Evolutionary conservation across 108 stramenopile species (phyloP).

Genomic region (Bacterosira constricta): DNA sequence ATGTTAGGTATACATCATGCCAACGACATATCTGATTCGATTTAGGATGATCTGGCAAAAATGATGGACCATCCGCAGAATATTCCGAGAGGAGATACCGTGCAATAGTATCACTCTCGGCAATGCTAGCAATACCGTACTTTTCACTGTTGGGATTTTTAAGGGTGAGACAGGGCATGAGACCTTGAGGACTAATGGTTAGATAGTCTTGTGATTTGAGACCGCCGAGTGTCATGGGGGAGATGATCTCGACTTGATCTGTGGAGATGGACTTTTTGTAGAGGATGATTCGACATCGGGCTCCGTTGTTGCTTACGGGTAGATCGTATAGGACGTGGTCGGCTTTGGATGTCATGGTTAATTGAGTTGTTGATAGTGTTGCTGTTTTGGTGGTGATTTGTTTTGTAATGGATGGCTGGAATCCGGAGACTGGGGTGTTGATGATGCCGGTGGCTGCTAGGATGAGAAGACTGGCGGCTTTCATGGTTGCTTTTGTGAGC

Average conservation of each 20-base stretch:
- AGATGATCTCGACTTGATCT: constrained; percentile 65
- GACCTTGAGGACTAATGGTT: constrained; percentile 84
- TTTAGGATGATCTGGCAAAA: constrained; percentile 78
- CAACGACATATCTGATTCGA: constrained; percentile 87
- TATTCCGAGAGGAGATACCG: constrained; percentile 81
- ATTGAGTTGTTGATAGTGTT: background rate
- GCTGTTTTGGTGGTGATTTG: background rate
- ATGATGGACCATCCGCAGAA: constrained; percentile 71
- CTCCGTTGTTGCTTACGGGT: constrained; percentile 95
- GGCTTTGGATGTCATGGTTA: constrained; percentile 16
- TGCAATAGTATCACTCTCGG: constrained; percentile 91
- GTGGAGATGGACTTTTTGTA: constrained; percentile 78
- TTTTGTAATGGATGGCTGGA: background rate
- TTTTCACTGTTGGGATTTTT: constrained; percentile 21
- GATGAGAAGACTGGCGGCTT: background rate
- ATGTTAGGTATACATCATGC: constrained; percentile 92
- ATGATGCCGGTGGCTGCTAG: background rate
- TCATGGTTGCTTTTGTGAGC: no score
- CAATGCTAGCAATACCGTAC: constrained; percentile 27
- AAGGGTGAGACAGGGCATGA: constrained; percentile 78
- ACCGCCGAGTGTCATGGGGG: constrained; percentile 83
- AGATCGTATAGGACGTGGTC: constrained; percentile 82
- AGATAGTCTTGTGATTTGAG: constrained; percentile 85
- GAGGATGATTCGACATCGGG: constrained; percentile 82
- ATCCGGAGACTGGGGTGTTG: background rate